Evolutionary conservation across 257 asterid genomes (phyloP).

Genomic region (Ligustrum vulgare): DNA sequence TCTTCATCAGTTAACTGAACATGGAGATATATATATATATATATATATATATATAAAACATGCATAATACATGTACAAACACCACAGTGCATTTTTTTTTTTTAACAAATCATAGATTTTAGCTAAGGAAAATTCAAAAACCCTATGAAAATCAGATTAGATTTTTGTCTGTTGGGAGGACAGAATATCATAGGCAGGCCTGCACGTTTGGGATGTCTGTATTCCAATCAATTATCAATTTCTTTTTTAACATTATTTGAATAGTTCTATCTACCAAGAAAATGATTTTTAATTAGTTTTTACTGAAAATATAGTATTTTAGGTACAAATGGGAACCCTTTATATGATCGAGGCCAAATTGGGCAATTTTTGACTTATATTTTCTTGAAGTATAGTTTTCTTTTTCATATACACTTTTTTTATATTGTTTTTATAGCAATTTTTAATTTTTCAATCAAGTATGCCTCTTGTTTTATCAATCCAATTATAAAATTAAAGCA

Average conservation of each 20-base stretch:
- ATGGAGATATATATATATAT: not conserved
- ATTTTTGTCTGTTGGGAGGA: not conserved
- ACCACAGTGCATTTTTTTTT: not conserved
- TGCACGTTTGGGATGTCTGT: not conserved
- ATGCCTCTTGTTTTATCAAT: too few species aligned
- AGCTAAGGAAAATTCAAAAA: not conserved
- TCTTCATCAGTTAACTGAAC: not conserved
- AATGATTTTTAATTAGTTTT: not conserved
- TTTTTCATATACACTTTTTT: too few species aligned
- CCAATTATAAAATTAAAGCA: too few species aligned
- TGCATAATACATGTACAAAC: not conserved
- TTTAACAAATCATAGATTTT: not conserved
- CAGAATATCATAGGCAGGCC: not conserved
- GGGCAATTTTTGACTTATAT: not conserved
- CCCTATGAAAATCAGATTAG: not conserved
- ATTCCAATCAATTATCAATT: not conserved
- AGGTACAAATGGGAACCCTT: too few species aligned
- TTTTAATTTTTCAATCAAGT: too few species aligned
- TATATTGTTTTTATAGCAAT: too few species aligned
- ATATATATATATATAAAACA: not conserved
- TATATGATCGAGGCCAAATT: not conserved
- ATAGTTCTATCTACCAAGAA: not conserved
- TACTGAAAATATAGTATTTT: too few species aligned
- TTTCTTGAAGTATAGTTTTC: not conserved
- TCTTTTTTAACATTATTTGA: not conserved